phyloP scores from a whole-genome alignment of 2,329 filamentous ascomycete species.

The Nemania serpens region DNA sequence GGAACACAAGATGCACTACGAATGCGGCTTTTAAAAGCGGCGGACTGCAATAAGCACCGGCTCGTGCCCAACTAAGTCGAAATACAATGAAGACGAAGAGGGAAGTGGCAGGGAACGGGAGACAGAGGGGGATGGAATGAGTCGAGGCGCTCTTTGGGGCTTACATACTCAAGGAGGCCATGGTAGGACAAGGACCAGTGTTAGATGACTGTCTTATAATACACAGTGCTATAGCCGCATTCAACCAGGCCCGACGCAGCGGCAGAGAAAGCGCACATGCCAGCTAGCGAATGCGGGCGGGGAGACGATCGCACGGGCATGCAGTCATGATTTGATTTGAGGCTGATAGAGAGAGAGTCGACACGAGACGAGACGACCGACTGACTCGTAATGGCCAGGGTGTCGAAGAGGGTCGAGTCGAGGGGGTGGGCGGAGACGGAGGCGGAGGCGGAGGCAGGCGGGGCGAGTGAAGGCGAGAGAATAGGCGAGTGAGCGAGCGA shows the following conservation, averaged over 20 bases:
- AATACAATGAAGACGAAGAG: neutral
- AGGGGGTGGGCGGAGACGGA: neutral
- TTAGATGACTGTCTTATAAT: neutral
- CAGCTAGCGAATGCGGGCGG: conserved; percentile 32
- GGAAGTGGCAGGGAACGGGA: neutral
- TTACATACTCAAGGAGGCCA: conserved; percentile 43
- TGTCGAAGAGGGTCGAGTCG: conserved; percentile 4
- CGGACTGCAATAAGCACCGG: neutral
- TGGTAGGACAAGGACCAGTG: conserved; percentile 19
- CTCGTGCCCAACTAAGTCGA: neutral
- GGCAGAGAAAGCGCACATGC: conserved; percentile 29
- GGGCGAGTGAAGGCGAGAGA: neutral
- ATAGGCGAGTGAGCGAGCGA: neutral
- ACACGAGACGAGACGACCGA: neutral
- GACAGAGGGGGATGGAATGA: neutral
- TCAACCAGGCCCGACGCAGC: conserved; percentile 27
- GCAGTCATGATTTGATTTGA: conserved; percentile 37
- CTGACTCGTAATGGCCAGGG: conserved; percentile 16
- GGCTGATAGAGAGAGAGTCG: conserved; percentile 24
- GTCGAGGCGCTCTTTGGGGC: conserved; percentile 21
- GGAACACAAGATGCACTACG: neutral
- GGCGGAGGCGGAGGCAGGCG: neutral
- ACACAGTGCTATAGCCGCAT: conserved; percentile 34
- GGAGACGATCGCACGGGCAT: conserved; percentile 31
- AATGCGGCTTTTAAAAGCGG: conserved; percentile 6